These are phyloP conservation scores for Dioszegia hungarica DNA, from an alignment of 768 basidiomycete species.

Conservation along the genomic window DNA sequence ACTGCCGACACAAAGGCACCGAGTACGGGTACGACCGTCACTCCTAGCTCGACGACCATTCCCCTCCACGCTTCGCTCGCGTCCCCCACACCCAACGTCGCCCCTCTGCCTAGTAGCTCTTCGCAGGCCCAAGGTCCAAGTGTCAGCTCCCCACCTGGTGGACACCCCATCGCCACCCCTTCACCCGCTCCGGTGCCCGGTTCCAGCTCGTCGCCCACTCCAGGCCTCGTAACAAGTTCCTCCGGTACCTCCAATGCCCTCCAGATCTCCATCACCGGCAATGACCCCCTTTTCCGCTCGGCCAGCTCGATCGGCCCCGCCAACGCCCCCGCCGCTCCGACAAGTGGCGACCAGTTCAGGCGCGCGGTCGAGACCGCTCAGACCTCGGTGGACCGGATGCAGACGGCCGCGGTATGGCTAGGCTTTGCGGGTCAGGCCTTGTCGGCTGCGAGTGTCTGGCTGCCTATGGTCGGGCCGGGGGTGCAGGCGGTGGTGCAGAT, in stretches of 20 bases:
- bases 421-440: constrained; percentile 7
- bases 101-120: too few species aligned
- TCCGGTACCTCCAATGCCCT: background rate
- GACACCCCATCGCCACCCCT: background rate
- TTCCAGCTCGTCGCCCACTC: too few species aligned
- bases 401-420: constrained; percentile 13
- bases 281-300: background rate
- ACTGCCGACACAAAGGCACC: too few species aligned
- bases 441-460: constrained; percentile 17
- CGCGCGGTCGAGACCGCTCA: constrained; percentile 11
- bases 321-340: background rate
- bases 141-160: too few species aligned
- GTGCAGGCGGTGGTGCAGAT: constrained; percentile 21
- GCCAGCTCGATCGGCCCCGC: background rate
- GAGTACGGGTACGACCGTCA: background rate
- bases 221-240: too few species aligned
- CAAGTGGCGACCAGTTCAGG: constrained; percentile 3
- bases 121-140: too few species aligned
- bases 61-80: background rate
- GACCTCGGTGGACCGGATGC: constrained; percentile 19
- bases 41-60: background rate
- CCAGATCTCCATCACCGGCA: background rate
- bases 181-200: background rate
- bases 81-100: background rate
- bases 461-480: constrained; percentile 32